phyloP scores from a whole-genome alignment of 2,329 filamentous ascomycete genomes.

The Sclerotinia trifoliorum region DNA sequence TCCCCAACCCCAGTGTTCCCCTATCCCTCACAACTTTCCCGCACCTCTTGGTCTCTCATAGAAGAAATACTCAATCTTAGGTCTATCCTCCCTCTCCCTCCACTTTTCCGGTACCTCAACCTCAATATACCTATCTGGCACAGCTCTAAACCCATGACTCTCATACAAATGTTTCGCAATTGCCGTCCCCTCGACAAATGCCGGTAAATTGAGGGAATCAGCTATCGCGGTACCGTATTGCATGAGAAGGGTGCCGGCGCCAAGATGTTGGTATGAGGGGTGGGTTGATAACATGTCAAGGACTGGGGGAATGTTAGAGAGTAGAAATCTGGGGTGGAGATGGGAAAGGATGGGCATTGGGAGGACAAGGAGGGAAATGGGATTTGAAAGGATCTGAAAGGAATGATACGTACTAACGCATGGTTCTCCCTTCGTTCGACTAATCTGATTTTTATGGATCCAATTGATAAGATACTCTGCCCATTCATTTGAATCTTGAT shows the following conservation, averaged over 20 bases:
- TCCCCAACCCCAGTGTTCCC: neutral
- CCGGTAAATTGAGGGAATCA: conserved; percentile 22
- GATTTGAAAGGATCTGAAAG: no score
- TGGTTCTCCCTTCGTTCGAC: conserved; percentile 23
- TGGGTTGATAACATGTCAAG: conserved; percentile 41
- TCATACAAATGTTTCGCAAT: conserved; percentile 29
- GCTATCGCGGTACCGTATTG: conserved; percentile 43
- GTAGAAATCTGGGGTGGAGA: neutral
- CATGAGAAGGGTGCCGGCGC: conserved; percentile 42
- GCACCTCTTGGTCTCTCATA: conserved; percentile 21
- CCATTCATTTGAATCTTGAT: conserved; percentile 28
- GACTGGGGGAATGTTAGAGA: conserved; percentile 27
- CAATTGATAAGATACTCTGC: conserved; percentile 24
- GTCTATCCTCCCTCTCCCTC: conserved; percentile 20
- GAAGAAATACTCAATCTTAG: conserved; percentile 25
- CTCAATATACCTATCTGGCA: conserved; percentile 21
- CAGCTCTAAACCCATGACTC: conserved; percentile 26
- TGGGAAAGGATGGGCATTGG: no score
- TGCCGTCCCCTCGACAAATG: conserved; percentile 24
- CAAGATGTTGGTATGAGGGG: conserved; percentile 42
- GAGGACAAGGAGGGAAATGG: neutral
- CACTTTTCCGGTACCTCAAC: conserved; percentile 28
- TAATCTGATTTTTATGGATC: conserved; percentile 24
- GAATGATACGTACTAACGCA: conserved; percentile 26
- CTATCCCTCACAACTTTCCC: neutral